Evolutionary conservation across 208 protist genomes (phyloP), one percentile per base, ranked within the genome.

Genomic region (Acanthamoeba triangularis): DNA sequence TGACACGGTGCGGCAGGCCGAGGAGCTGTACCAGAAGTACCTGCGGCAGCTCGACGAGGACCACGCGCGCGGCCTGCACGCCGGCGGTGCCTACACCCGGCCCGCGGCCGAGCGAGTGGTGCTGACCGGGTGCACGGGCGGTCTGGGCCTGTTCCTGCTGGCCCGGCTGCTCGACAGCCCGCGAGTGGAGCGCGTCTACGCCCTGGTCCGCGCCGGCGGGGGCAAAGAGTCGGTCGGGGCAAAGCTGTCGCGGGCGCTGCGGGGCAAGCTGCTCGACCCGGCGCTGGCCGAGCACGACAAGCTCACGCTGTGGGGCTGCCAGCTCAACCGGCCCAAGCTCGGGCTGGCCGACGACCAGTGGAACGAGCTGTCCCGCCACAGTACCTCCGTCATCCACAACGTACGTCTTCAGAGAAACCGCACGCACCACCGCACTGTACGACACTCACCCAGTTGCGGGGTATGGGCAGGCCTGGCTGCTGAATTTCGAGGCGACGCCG

Each of bases 301-400:
- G 33, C 74, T 82, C 28, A 52, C 41, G 8, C 37, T 82, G 16
- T 82, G 74, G 74, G 74, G 41, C 11, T 82, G 74, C 37, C 37
- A 82, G 2, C 74, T 82, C 37, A 23, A 41, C 74, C 10, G 20
- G 23, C 35, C 37, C 37, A 25, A 82, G 41, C 74, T 82, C 37
- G 74, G 74, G 37, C 74, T 82, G 8, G 20, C 74, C 41, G 74
- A 82, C 41, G 37, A 52, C 16, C 74, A 82, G 30, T 82, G 74
- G 74, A 5, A 49, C 41, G 74, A 82, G 41, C 74, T 82, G 1
- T 0, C 14, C 14, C 3, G 10, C 14, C 37, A 52, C 7, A 10
- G 35, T 37, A 82, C 74, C 3, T 49, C 74, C 16, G 37, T 82
- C 74, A 82, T 82, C 74, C 74, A 82, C 74, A 82, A 82, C 74